These are phyloP conservation scores for Myriosclerotinia scirpicola DNA, from an alignment of 2,329 filamentous ascomycete genomes.

Conservation along the genomic window DNA sequence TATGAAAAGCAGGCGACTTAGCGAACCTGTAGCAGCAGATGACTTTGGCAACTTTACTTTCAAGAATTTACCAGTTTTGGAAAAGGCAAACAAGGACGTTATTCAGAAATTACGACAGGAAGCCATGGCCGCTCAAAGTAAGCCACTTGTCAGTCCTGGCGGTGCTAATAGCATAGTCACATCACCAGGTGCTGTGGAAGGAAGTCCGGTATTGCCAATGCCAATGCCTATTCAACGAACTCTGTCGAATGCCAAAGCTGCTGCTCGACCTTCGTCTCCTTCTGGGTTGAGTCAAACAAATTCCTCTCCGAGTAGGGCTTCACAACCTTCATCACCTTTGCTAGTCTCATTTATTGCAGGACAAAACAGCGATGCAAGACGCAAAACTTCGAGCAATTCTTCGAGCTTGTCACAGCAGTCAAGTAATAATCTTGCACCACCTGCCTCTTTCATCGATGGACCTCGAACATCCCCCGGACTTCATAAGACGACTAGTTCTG, in stretches of 20 bases:
- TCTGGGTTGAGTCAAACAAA: constrained; percentile 76
- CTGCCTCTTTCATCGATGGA: constrained; percentile 69
- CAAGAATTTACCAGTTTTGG: constrained; percentile 93
- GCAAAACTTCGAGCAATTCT: constrained; percentile 89
- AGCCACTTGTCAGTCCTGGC: constrained; percentile 42
- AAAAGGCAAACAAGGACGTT: constrained; percentile 98
- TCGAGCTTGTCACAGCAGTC: constrained; percentile 82
- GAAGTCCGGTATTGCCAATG: constrained; percentile 78
- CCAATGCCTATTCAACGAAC: constrained; percentile 79
- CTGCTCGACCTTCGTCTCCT: constrained; percentile 80
- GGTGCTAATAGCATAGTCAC: constrained; percentile 31
- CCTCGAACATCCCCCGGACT: constrained; percentile 61
- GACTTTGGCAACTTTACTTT: constrained; percentile 97
- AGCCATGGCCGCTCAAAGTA: constrained; percentile 69
- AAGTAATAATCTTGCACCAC: constrained; percentile 61
- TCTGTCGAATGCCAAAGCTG: constrained; percentile 76
- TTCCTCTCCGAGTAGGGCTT: constrained; percentile 83
- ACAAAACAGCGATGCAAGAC: constrained; percentile 71
- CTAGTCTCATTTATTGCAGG: constrained; percentile 94
- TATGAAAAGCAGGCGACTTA: constrained; percentile 79
- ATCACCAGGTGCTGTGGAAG: constrained; percentile 74
- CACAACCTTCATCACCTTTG: constrained; percentile 83
- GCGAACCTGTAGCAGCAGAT: constrained; percentile 83
- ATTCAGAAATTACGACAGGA: constrained; percentile 94
- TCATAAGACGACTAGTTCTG: constrained; percentile 58